Evolutionary conservation across 2,329 filamentous ascomycete species (phyloP).

Genomic region (Apiospora phragmitis): DNA sequence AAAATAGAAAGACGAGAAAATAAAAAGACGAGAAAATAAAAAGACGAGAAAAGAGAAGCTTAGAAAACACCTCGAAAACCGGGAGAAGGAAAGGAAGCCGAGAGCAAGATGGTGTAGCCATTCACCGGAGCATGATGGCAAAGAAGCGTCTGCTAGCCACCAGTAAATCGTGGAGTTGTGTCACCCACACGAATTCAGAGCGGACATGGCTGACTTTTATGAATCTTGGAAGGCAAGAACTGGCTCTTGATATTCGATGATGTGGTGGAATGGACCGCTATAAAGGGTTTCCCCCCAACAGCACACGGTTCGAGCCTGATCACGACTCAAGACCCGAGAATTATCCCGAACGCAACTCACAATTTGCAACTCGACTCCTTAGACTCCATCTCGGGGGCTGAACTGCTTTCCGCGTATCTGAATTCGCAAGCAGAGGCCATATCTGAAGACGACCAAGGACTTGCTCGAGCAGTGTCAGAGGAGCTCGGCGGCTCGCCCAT

Average conservation of each 20-base stretch:
- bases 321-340: background rate
- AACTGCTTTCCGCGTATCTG: background rate
- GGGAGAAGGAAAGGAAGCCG: too few relatives aligned
- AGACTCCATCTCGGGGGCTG: background rate
- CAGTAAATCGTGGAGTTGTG: background rate
- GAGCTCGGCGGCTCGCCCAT: background rate
- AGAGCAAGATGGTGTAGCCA: too few relatives aligned
- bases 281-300: background rate
- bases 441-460: background rate
- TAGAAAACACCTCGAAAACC: too few relatives aligned
- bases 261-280: background rate
- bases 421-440: background rate
- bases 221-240: background rate
- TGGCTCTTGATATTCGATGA: slow-evolving; percentile 3
- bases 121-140: too few relatives aligned
- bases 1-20: too few relatives aligned
- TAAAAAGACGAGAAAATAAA: too few relatives aligned
- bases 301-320: background rate
- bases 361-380: background rate
- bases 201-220: background rate
- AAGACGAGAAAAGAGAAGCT: too few relatives aligned
- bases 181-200: background rate
- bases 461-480: background rate
- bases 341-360: background rate
- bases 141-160: too few relatives aligned